These are phyloP conservation scores for Auricularia sp. DNA, from an alignment of 768 basidiomycete genomes.

Conservation along the genomic window DNA sequence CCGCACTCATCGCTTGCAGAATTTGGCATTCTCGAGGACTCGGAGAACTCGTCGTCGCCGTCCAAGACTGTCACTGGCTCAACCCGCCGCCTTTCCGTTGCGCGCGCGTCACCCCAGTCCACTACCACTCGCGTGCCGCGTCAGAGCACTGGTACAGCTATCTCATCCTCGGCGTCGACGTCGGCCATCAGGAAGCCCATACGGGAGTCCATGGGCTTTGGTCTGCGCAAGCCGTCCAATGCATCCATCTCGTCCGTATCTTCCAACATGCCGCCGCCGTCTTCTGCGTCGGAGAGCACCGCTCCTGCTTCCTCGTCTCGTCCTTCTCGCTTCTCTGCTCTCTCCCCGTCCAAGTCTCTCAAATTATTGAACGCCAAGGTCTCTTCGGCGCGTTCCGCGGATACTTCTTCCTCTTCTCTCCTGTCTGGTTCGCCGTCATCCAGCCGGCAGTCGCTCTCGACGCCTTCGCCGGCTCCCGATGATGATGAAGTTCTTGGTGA, in stretches of 20 bases:
- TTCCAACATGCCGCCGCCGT: slow-evolving; percentile 32
- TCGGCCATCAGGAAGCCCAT: slow-evolving; percentile 53
- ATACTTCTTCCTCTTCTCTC: slow-evolving; percentile 40
- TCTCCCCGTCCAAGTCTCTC: slow-evolving; percentile 77
- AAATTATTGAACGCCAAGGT: slow-evolving; percentile 76
- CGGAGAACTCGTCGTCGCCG: slow-evolving; percentile 26
- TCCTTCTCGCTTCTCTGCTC: slow-evolving; percentile 63
- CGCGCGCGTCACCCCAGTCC: slow-evolving; percentile 51
- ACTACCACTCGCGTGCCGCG: slow-evolving; percentile 47
- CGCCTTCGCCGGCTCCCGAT: slow-evolving; percentile 78
- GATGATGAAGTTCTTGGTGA: slow-evolving; percentile 86
- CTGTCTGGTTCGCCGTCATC: slow-evolving; percentile 43
- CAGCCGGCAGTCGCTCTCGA: slow-evolving; percentile 67
- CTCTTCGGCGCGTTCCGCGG: slow-evolving; percentile 40
- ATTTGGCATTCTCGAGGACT: slow-evolving; percentile 70
- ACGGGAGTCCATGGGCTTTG: slow-evolving; percentile 73
- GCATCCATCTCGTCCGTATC: slow-evolving; percentile 62
- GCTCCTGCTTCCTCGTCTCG: slow-evolving; percentile 19
- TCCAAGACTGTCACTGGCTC: slow-evolving; percentile 33
- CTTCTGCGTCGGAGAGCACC: neutral
- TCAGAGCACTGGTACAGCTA: slow-evolving; percentile 40
- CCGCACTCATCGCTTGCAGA: slow-evolving; percentile 47
- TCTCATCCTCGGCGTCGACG: slow-evolving; percentile 34
- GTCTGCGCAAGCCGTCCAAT: slow-evolving; percentile 73
- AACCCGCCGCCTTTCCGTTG: slow-evolving; percentile 42